phyloP scores from a whole-genome alignment of 192 early-diverging fungal species.

The Backusella westeae region DNA sequence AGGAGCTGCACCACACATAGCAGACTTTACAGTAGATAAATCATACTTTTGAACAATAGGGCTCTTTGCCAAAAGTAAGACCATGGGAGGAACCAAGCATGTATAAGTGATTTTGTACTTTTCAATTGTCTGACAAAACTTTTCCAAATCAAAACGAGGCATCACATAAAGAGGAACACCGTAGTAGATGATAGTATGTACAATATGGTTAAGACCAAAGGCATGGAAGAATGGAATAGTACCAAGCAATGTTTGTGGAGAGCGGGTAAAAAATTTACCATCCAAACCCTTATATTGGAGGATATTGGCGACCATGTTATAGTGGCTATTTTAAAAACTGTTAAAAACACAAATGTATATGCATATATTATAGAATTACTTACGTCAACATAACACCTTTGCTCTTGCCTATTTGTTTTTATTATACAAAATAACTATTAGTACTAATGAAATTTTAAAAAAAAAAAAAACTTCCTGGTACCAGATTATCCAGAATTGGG shows the following conservation, averaged over 20 bases:
- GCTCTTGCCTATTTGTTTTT: not conserved
- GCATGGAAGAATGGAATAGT: conserved; percentile 33
- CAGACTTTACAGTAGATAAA: conserved; percentile 46
- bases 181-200: conserved; percentile 10
- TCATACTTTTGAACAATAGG: conserved; percentile 65
- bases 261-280: conserved; percentile 42
- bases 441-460: not conserved
- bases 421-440: not conserved
- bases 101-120: conserved; percentile 69
- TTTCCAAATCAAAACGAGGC: conserved; percentile 56
- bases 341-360: conserved; percentile 60
- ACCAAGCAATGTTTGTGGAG: conserved; percentile 3
- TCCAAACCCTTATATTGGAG: conserved; percentile 1
- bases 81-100: conserved; percentile 80
- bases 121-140: conserved; percentile 68
- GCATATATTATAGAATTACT: conserved; percentile 50
- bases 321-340: conserved; percentile 30
- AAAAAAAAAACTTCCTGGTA: not conserved
- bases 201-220: conserved; percentile 21
- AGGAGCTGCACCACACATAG: conserved; percentile 68
- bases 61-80: conserved; percentile 58
- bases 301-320: conserved; percentile 25
- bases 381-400: conserved; percentile 33
- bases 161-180: conserved; percentile 52
- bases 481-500: not conserved